A percentile compares a stretch with the other conserved stretches of the same genome.
Conservation (phyloP, 176 grass and related monocot species). For the Coix lacrymajobi region DNA sequence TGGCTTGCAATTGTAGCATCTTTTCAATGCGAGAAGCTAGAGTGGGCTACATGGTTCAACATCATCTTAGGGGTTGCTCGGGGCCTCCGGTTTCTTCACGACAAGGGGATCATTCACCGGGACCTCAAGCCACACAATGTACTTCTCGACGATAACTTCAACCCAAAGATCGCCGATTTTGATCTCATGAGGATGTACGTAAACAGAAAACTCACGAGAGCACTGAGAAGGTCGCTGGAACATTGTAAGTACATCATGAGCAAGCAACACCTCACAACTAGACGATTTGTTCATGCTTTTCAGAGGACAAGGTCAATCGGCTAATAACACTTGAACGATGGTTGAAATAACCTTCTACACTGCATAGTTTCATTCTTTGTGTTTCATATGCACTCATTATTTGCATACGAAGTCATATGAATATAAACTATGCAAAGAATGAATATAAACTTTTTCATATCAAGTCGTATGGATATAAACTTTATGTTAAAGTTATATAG, state of each 20-base stretch:
- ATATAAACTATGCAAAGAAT: too few relatives aligned
- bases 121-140: constrained; percentile 19
- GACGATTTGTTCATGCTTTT: not conserved
- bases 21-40: not conserved
- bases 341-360: not conserved
- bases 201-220: constrained; percentile 19
- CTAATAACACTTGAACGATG: not conserved
- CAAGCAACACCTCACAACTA: not conserved
- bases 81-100: not conserved
- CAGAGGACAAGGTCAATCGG: not conserved
- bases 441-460: too few relatives aligned
- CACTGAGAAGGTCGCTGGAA: not conserved
- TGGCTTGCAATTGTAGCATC: not conserved
- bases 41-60: constrained; percentile 13
- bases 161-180: constrained; percentile 10
- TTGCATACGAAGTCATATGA: too few relatives aligned
- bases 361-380: not conserved
- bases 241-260: not conserved
- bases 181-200: not conserved
- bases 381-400: not conserved
- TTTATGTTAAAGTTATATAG: too few relatives aligned
- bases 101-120: not conserved
- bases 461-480: too few relatives aligned
- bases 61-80: not conserved
- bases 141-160: not conserved